These are phyloP conservation scores for Zoysia japonica DNA, from an alignment of 176 grass and related monocot genomes.

Conservation along the genomic window DNA sequence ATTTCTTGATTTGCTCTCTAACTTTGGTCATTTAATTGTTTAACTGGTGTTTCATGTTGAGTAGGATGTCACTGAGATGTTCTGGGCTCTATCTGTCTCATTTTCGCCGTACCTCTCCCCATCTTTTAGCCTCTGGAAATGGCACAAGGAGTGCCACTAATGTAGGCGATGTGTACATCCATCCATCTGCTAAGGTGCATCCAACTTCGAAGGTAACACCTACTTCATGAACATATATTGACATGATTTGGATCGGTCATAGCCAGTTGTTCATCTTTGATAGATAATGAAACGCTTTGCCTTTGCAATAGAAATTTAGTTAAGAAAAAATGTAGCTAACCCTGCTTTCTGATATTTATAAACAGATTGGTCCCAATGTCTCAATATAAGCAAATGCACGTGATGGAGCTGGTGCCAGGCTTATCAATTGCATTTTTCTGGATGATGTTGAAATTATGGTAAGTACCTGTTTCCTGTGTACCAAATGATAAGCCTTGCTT, in stretches of 20 bases:
- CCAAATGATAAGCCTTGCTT: slow-evolving; percentile 5
- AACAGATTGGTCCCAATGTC: slow-evolving; percentile 99
- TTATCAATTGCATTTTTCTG: slow-evolving; percentile 95
- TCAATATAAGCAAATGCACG: slow-evolving; percentile 97
- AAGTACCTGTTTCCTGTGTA: slow-evolving; percentile 29
- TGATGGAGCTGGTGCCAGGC: slow-evolving; percentile 91
- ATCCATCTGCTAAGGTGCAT: slow-evolving; percentile 98
- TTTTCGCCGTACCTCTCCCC: slow-evolving; percentile 70
- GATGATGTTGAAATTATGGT: slow-evolving; percentile 99
- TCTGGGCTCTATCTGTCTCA: slow-evolving; percentile 90
- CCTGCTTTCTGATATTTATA: not conserved
- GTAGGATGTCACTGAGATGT: slow-evolving; percentile 97
- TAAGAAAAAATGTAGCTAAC: slow-evolving; percentile 25
- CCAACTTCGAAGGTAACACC: slow-evolving; percentile 86
- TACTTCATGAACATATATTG: slow-evolving; percentile 23
- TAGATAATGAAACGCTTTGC: slow-evolving; percentile 18
- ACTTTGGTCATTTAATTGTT: slow-evolving; percentile 11
- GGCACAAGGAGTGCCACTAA: slow-evolving; percentile 70
- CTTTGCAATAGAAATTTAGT: not conserved
- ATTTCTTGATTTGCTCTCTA: not conserved
- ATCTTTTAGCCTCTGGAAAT: slow-evolving; percentile 83
- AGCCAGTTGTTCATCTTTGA: not conserved
- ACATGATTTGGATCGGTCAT: slow-evolving; percentile 9
- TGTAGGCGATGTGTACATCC: slow-evolving; percentile 89
- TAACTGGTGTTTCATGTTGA: slow-evolving; percentile 27